Evolutionary conservation across 2,329 filamentous ascomycete genomes (phyloP), one percentile per base, ranked within the genome.

Genomic region (Nemania sp.): DNA sequence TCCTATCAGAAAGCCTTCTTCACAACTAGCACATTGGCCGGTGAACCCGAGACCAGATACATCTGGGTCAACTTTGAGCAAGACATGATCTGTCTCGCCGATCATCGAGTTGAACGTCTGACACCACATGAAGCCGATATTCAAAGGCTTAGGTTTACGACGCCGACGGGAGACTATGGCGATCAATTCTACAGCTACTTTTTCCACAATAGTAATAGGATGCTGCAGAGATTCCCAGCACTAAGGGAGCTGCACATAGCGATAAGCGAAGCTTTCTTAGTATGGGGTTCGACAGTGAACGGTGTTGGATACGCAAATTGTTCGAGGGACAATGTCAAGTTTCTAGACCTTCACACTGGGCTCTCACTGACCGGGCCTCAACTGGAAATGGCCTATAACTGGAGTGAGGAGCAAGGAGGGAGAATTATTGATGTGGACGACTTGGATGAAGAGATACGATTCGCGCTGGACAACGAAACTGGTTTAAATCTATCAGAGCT

Each of bases 1-100:
- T 26, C 36, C 5, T 53, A 53, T 19, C 4, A 37, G 43, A 52
- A 22, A 43, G 14, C 49, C 12, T 47, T 52, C 19, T n/a, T 52
- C 42, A 44, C 17, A 12, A 31, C 8, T 14, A 31, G 9, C 26
- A 28, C 26, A n/a, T n/a, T n/a, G n/a, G n/a, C n/a, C n/a, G n/a
- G n/a, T n/a, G n/a, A n/a, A n/a, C 33, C 42, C 5, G 33, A 33
- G 40, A 14, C 19, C 5, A 52, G 28, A 9, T 52, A 42, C 43
- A 36, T 52, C 43, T 52, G 49, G 49, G 42, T 47, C 36, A 52
- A 52, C 43, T 52, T 52, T 37, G 34, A 36, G 42, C 26, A 42
- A 4, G 49, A 47, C 36, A 52, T 47, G 43, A 47, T 52, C 23
- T 41, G 36, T 43, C 20, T 47, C 20, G 4, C 49, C 7, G 22